A percentile compares a stretch with the other conserved stretches of the same genome.
Evolutionary conservation across 176 grass and related monocot genomes (phyloP).

Genomic region (Aegilops bicornis): DNA sequence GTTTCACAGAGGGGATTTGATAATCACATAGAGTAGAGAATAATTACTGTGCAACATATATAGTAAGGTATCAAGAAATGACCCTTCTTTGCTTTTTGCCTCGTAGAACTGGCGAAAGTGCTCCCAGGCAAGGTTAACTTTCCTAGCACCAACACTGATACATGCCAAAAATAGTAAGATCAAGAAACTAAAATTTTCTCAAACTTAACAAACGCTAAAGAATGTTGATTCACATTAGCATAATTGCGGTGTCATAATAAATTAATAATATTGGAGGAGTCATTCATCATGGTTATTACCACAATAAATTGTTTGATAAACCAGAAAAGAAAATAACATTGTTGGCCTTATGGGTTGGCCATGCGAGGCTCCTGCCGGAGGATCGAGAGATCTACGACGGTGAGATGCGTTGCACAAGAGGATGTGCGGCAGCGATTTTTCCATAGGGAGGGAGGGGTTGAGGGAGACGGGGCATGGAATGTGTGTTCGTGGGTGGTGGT

Average conservation of each 20-base stretch:
- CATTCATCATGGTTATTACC: background rate
- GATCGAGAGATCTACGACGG: too few relatives aligned
- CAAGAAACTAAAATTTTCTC: background rate
- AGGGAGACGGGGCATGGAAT: too few relatives aligned
- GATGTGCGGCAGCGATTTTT: too few relatives aligned
- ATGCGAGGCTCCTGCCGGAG: too few relatives aligned
- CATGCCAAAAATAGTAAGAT: background rate
- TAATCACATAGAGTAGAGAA: background rate
- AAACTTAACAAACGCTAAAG: background rate
- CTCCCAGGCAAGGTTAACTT: slow-evolving; percentile 46
- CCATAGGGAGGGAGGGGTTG: too few relatives aligned
- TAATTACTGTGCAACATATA: background rate
- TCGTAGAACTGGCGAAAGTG: slow-evolving; percentile 42
- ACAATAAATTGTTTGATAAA: background rate
- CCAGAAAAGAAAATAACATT: background rate
- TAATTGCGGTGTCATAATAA: background rate
- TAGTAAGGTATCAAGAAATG: slow-evolving; percentile 16
- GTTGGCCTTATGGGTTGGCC: too few relatives aligned
- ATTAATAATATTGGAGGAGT: too few relatives aligned
- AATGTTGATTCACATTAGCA: background rate
- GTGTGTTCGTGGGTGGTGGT: too few relatives aligned
- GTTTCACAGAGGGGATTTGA: too few relatives aligned
- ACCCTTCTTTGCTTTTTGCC: slow-evolving; percentile 72
- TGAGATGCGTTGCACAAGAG: too few relatives aligned
- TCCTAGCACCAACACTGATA: slow-evolving; percentile 54